phyloP scores from a whole-genome alignment of 805 yeast genomes.

The Torulaspora maleeae region DNA sequence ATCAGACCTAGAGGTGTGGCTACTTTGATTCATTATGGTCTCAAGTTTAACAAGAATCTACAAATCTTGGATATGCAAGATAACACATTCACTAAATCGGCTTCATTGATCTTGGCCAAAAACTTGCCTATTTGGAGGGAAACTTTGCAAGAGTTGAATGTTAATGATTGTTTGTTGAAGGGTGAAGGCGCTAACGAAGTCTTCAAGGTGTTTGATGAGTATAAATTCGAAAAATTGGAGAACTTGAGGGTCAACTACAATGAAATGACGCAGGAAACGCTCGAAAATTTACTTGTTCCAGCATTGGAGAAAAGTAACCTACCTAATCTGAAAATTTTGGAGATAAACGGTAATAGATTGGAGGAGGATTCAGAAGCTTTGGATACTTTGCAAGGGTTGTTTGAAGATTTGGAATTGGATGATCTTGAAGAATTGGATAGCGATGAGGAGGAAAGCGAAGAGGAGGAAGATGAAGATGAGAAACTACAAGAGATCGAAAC shows the following conservation, averaged over 20 bases:
- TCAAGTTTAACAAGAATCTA: constrained; percentile 55
- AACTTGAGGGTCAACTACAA: constrained; percentile 77
- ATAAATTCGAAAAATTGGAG: constrained; percentile 43
- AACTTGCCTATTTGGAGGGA: constrained; percentile 58
- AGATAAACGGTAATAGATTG: constrained; percentile 89
- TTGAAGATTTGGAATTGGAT: constrained; percentile 87
- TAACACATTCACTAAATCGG: constrained; percentile 77
- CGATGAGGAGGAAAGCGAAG: constrained; percentile 48
- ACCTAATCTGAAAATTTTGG: constrained; percentile 59
- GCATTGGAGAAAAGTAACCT: constrained; percentile 51
- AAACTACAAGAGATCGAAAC: constrained; percentile 50
- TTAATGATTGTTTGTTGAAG: constrained; percentile 85
- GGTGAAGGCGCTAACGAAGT: constrained; percentile 65
- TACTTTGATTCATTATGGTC: constrained; percentile 66
- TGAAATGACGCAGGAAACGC: constrained; percentile 67
- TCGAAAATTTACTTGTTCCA: constrained; percentile 47
- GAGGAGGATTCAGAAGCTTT: constrained; percentile 79
- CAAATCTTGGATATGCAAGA: constrained; percentile 84
- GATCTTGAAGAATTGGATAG: constrained; percentile 81
- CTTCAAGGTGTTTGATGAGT: constrained; percentile 45
- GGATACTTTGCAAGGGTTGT: constrained; percentile 54
- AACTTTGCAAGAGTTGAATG: constrained; percentile 65
- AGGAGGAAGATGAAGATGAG: constrained; percentile 38
- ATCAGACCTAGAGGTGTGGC: constrained; percentile 91
- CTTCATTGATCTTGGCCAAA: constrained; percentile 61